A percentile compares a stretch with the other conserved stretches of the same genome.
Evolutionary conservation across 2,329 filamentous ascomycete species (phyloP).

Genomic region (Penicillium sp.): DNA sequence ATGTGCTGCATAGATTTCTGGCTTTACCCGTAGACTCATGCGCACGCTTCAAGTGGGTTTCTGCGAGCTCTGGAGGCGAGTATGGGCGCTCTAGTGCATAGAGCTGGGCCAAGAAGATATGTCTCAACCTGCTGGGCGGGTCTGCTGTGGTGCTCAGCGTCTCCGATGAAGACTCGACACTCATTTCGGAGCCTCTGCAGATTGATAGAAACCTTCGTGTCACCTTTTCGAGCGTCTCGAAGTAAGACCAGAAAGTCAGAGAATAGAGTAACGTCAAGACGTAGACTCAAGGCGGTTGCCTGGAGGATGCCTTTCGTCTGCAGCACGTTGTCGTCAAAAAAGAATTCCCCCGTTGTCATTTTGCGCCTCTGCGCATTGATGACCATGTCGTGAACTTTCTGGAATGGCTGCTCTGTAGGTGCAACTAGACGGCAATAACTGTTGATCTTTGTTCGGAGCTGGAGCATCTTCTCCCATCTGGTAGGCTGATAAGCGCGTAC

Average conservation of each 20-base stretch:
- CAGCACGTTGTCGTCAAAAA: conserved; percentile 34
- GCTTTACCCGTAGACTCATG: conserved; percentile 27
- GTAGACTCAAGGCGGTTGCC: conserved; percentile 49
- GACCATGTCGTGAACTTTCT: conserved; percentile 39
- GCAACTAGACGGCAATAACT: conserved; percentile 37
- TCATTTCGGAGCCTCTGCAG: conserved; percentile 41
- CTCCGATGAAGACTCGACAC: conserved; percentile 46
- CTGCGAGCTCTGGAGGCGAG: background rate
- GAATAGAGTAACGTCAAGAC: conserved; percentile 54
- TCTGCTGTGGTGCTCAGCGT: conserved; percentile 31
- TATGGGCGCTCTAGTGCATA: conserved; percentile 46
- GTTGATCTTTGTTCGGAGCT: conserved; percentile 32
- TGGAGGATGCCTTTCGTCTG: conserved; percentile 46
- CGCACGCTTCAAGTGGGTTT: conserved; percentile 9
- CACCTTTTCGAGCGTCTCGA: conserved; percentile 15
- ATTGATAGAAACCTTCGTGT: conserved; percentile 19
- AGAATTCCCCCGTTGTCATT: conserved; percentile 24
- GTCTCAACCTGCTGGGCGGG: conserved; percentile 52
- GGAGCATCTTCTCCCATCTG: conserved; percentile 30
- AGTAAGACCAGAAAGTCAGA: conserved; percentile 42
- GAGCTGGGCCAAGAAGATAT: conserved; percentile 55
- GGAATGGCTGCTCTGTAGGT: conserved; percentile 44
- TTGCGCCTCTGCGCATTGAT: conserved; percentile 34
- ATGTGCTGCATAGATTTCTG: conserved; percentile 27
- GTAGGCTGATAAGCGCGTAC: conserved; percentile 7